These are phyloP conservation scores for Gymnopilus dilepis DNA, from an alignment of 768 basidiomycete species.

Conservation along the genomic window DNA sequence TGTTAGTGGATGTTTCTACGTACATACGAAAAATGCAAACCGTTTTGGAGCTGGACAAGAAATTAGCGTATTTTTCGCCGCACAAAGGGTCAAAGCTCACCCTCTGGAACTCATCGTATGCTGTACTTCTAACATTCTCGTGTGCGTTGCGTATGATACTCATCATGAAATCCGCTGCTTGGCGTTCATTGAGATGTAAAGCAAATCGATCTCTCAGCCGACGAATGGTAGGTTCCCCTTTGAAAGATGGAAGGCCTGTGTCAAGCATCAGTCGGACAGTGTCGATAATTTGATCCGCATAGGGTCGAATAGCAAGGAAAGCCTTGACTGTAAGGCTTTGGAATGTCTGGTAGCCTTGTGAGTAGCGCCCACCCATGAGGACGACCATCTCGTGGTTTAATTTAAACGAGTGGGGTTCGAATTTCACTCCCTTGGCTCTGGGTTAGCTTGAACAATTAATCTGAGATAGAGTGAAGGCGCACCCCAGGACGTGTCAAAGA, in stretches of 20 bases:
- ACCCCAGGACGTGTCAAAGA: slow-evolving; percentile 71
- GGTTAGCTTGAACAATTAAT: slow-evolving; percentile 6
- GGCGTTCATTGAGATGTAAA: slow-evolving; percentile 79
- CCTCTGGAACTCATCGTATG: slow-evolving; percentile 95
- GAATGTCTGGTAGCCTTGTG: slow-evolving; percentile 94
- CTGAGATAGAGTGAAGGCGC: slow-evolving; percentile 24
- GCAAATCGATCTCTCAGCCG: slow-evolving; percentile 88
- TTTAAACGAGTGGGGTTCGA: slow-evolving; percentile 98
- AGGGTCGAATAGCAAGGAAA: slow-evolving; percentile 95
- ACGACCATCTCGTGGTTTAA: slow-evolving; percentile 98
- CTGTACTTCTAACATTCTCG: slow-evolving; percentile 91
- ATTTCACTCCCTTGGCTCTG: slow-evolving; percentile 85
- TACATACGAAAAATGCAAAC: slow-evolving; percentile 27
- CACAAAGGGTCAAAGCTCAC: slow-evolving; percentile 45
- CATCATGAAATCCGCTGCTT: slow-evolving; percentile 95
- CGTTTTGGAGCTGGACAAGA: slow-evolving; percentile 43
- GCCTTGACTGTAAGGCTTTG: slow-evolving; percentile 94
- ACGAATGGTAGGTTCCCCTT: slow-evolving; percentile 91
- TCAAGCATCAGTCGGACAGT: slow-evolving; percentile 94
- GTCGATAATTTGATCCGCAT: slow-evolving; percentile 88
- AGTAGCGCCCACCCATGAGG: slow-evolving; percentile 94
- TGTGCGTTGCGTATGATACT: slow-evolving; percentile 88
- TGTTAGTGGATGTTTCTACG: not conserved
- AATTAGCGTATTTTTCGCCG: not conserved
- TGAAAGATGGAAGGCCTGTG: slow-evolving; percentile 94